Evolutionary conservation across 345 rosid species (phyloP), one percentile per base, ranked within the genome.

Genomic region (Syzygium aromaticum): DNA sequence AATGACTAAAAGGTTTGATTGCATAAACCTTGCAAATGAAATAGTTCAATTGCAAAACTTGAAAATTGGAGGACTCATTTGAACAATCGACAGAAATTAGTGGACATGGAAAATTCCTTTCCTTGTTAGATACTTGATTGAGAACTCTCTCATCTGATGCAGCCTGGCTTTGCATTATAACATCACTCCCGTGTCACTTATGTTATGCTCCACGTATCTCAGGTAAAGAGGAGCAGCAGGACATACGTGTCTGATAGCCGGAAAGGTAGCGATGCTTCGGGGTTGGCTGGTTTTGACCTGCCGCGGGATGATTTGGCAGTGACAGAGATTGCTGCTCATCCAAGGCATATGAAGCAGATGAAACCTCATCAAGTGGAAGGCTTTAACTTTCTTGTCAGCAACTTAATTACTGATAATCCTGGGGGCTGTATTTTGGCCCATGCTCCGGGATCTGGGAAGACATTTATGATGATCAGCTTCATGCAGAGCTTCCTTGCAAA

Each of bases 381-480:
- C 28, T 97, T 97, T 86, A 93, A 90, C 38, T 96, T 97, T 89
- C 94, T 97, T 27, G 89, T 95, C 82, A 93, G 92, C 87, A 97
- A 97, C 86, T 90, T 97, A 84, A 95, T 92, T 61, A 67, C 92
- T 6, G 96, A 97, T 61, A 90, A 93, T 57, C 99, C 99, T 12
- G 96, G 98, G 49, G 99, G 99, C 54, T 96, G 99, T 90, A 95
- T 97, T 87, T 83, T 97, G 91, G 99, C 99, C 61, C 98, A 97
- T 92, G 98, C 99, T 19, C 99, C 99, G 17, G 99, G 99, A 56
- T 97, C 99, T 17, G 99, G 99, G 51, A 96, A 97, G 90, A 96
- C 99, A 14, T 97, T 97, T 83, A 94, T 97, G 92, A 93, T 96
- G 27, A 96, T 98, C 52, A 96, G 99, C 89, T 96, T 96, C 88